Evolutionary conservation across 2,329 filamentous ascomycete species (phyloP).

Genomic region (Paecilomyces formosus): DNA sequence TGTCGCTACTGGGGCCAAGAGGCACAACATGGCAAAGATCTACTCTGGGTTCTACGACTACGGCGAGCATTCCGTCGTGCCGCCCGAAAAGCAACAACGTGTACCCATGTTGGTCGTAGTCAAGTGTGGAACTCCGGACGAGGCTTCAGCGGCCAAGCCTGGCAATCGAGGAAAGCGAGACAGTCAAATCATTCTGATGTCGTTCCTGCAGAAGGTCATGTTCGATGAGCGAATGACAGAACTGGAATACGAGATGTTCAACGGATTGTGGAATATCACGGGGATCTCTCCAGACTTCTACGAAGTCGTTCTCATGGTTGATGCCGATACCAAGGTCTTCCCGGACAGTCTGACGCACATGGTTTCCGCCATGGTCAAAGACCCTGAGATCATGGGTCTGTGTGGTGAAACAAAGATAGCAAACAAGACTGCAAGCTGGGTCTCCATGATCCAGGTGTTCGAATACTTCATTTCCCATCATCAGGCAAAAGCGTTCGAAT

Average conservation of each 20-base stretch:
- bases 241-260: slow-evolving; percentile 99
- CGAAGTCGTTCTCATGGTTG: slow-evolving; percentile 96
- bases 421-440: slow-evolving; percentile 92
- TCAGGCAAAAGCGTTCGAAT: slow-evolving; percentile 93
- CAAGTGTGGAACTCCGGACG: slow-evolving; percentile 90
- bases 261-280: slow-evolving; percentile 96
- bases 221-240: slow-evolving; percentile 99
- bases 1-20: slow-evolving; percentile 88
- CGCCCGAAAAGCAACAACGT: slow-evolving; percentile 81
- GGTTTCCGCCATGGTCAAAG: slow-evolving; percentile 98
- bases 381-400: slow-evolving; percentile 97
- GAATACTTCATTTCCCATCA: slow-evolving; percentile 99
- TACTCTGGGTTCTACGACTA: slow-evolving; percentile 99
- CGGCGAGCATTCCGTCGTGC: slow-evolving; percentile 69
- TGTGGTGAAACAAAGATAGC: slow-evolving; percentile 99
- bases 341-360: slow-evolving; percentile 97
- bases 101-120: slow-evolving; percentile 97
- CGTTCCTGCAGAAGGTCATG: slow-evolving; percentile 99
- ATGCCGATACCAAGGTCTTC: slow-evolving; percentile 98
- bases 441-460: slow-evolving; percentile 97
- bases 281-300: slow-evolving; percentile 98
- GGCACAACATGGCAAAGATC: slow-evolving; percentile 99
- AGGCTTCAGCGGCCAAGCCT: slow-evolving; percentile 73
- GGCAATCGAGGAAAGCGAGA: slow-evolving; percentile 98
- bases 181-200: slow-evolving; percentile 99